phyloP scores from a whole-genome alignment of 345 rosid species.

The Populus simonii region DNA sequence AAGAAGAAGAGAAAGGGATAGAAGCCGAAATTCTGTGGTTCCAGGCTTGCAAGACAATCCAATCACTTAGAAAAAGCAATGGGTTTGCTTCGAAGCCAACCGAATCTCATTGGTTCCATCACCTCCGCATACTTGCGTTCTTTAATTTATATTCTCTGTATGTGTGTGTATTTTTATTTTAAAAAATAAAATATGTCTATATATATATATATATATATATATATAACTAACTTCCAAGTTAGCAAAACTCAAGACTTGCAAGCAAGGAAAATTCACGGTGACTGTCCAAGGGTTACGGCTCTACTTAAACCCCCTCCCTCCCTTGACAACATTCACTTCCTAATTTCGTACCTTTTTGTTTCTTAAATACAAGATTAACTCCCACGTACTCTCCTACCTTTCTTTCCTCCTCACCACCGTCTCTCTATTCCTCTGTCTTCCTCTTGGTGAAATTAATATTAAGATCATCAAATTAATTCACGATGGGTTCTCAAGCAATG shows the following conservation, averaged over 20 bases:
- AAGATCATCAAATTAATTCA: not conserved
- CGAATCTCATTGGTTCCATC: constrained; percentile 56
- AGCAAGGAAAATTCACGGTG: constrained; percentile 17
- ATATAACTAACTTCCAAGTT: constrained; percentile 28
- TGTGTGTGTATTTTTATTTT: not conserved
- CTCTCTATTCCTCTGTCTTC: not conserved
- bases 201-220: too few species aligned
- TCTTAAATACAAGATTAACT: not conserved
- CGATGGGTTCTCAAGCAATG: constrained; percentile 30
- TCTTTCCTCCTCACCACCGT: not conserved
- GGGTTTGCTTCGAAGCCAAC: constrained; percentile 72
- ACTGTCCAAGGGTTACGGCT: constrained; percentile 5
- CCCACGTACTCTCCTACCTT: not conserved
- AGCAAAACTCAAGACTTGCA: constrained; percentile 44
- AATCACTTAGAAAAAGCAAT: constrained; percentile 45
- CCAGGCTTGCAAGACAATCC: constrained; percentile 69
- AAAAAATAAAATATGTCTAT: too few species aligned
- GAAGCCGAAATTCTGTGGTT: constrained; percentile 40
- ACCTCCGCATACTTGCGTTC: constrained; percentile 27
- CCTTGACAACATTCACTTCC: not conserved
- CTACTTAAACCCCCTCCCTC: not conserved
- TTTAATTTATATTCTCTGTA: constrained; percentile 8
- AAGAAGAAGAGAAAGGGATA: not conserved
- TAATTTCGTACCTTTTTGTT: not conserved
- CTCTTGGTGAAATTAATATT: not conserved